Percentiles rank a stretch among this genome's conserved stretches.
These are phyloP conservation scores for Apiospora pterosperma DNA, from an alignment of 2,329 filamentous ascomycete species.

Conservation along the genomic window DNA sequence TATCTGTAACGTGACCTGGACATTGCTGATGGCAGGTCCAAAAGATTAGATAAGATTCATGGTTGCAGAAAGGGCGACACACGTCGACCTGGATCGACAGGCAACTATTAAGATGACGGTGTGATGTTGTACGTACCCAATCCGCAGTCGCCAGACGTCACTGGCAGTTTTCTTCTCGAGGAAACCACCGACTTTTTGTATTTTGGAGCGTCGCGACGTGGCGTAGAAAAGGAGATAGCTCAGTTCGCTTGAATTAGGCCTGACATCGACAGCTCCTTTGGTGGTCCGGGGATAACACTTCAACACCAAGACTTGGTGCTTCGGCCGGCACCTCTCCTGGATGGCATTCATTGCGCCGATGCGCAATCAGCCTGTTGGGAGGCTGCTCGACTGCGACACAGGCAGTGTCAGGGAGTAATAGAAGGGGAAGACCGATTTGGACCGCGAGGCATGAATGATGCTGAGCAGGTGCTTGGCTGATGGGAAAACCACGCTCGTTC, in stretches of 20 bases:
- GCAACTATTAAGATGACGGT: neutral
- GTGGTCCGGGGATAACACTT: constrained; percentile 95
- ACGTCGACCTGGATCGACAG: neutral
- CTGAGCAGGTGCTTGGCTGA: neutral
- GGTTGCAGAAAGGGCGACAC: neutral
- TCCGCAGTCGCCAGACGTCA: constrained; percentile 85
- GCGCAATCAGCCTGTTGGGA: constrained; percentile 8
- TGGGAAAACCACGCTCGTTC: neutral
- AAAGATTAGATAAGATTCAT: neutral
- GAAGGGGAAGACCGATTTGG: neutral
- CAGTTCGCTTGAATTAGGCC: constrained; percentile 93
- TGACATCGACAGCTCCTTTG: constrained; percentile 88
- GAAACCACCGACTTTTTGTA: constrained; percentile 93
- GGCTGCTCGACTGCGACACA: neutral
- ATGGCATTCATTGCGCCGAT: constrained; percentile 57
- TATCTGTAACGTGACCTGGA: constrained; percentile 93
- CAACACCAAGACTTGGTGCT: constrained; percentile 92
- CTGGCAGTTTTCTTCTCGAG: constrained; percentile 89
- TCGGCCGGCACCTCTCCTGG: constrained; percentile 73
- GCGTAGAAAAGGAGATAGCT: constrained; percentile 97
- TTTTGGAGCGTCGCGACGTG: constrained; percentile 88
- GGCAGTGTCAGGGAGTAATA: neutral
- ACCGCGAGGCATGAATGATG: neutral
- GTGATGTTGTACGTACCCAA: constrained; percentile 59
- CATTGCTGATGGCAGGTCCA: constrained; percentile 58